Conservation (phyloP, 2,329 filamentous ascomycete species). For the Aspergillus proliferans region DNA sequence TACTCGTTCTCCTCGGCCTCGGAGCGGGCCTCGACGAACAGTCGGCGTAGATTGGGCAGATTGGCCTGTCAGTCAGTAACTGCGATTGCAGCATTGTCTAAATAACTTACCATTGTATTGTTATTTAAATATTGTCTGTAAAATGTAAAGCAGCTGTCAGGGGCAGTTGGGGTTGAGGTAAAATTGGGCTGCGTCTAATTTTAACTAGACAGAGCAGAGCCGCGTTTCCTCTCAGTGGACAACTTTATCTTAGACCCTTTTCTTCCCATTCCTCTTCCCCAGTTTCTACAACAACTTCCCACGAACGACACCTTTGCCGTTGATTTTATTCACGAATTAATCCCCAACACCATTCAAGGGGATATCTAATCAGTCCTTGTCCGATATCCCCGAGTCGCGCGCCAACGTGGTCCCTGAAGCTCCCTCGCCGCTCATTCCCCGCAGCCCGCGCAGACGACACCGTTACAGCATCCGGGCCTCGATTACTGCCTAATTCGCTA, state of each 20-base stretch:
- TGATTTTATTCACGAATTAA: too few species aligned
- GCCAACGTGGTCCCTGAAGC: conserved; percentile 23
- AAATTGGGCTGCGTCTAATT: too few species aligned
- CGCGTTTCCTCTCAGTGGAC: conserved; percentile 24
- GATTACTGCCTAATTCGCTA: conserved; percentile 12
- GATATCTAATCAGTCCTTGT: conserved; percentile 5
- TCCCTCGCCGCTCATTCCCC: conserved; percentile 23
- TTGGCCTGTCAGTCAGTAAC: conserved; percentile 26
- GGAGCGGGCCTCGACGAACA: conserved; percentile 90
- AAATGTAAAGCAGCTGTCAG: too few species aligned
- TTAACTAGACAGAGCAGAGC: conserved; percentile 1
- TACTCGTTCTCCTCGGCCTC: conserved; percentile 93
- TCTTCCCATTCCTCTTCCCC: conserved; percentile 3
- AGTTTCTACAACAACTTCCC: neutral
- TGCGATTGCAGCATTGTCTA: neutral
- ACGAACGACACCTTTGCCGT: too few species aligned
- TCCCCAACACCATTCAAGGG: conserved; percentile 1
- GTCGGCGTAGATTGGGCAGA: conserved; percentile 86
- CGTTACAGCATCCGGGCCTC: conserved; percentile 7
- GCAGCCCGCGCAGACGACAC: conserved; percentile 18
- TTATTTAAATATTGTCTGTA: too few species aligned
- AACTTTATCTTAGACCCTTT: conserved; percentile 19
- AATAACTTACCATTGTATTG: neutral
- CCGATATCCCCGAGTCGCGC: conserved; percentile 4
- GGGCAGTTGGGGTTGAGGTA: too few species aligned